A percentile compares a stretch with the other conserved stretches of the same genome.
Conservation (phyloP, 495 filamentous ascomycete genomes). For the Friedmanniomyces simplex region DNA sequence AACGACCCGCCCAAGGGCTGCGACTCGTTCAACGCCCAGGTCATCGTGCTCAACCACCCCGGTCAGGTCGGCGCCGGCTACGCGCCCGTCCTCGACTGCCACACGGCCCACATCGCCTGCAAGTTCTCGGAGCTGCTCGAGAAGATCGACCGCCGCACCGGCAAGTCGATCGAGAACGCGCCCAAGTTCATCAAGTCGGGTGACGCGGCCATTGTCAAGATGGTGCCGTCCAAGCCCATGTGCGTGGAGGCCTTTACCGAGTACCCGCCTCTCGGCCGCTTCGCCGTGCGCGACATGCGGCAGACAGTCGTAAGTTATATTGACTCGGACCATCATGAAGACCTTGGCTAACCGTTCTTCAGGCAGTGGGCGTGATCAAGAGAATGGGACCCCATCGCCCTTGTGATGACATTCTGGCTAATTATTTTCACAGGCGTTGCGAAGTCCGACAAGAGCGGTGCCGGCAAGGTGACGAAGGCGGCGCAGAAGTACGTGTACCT, state of each 20-base stretch:
- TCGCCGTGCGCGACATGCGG: conserved; percentile 27
- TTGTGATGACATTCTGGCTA: no score
- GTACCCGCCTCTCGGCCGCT: conserved; percentile 97
- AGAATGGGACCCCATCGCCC: no score
- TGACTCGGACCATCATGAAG: no score
- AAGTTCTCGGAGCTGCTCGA: conserved; percentile 97
- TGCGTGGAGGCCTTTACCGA: conserved; percentile 99
- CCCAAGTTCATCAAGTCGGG: conserved; percentile 89
- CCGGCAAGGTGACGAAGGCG: no score
- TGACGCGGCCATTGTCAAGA: conserved; percentile 99
- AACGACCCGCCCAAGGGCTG: conserved; percentile 86
- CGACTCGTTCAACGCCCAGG: conserved; percentile 97
- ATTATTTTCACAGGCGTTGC: no score
- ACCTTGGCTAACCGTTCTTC: no score
- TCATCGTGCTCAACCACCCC: conserved; percentile 99
- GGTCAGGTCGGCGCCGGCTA: conserved; percentile 98
- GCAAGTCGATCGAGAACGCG: conserved; percentile 80
- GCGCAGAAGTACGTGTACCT: no score
- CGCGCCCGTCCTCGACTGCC: conserved; percentile 97
- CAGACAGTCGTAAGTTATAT: no score
- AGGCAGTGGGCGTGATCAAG: no score
- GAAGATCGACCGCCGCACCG: conserved; percentile 99
- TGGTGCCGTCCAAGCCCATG: conserved; percentile 99
- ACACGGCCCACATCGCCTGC: conserved; percentile 99
- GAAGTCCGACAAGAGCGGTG: no score